These are phyloP conservation scores for Chernovozyma aurita DNA, from an alignment of 1,139 yeast genomes.

Conservation along the genomic window DNA sequence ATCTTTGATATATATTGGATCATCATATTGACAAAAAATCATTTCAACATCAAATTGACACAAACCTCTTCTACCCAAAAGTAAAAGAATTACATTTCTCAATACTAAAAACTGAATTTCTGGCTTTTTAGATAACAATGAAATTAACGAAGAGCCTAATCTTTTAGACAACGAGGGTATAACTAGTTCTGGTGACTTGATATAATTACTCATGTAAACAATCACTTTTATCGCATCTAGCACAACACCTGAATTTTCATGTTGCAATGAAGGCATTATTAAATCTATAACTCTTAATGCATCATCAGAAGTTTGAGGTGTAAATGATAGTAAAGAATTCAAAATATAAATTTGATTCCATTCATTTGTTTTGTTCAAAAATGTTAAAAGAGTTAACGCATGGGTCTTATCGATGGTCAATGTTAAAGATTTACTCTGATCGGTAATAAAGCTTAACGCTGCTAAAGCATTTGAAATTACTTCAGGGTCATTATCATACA, in stretches of 20 bases:
- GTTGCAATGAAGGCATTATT: constrained; percentile 72
- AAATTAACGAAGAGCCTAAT: constrained; percentile 67
- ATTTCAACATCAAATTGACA: constrained; percentile 65
- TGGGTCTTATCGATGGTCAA: constrained; percentile 55
- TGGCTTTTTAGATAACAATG: constrained; percentile 71
- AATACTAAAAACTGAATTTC: constrained; percentile 82
- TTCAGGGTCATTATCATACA: constrained; percentile 53
- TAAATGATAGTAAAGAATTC: constrained; percentile 62
- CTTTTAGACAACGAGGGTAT: constrained; percentile 53
- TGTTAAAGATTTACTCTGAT: constrained; percentile 43
- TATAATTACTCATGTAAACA: constrained; percentile 69
- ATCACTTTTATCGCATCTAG: constrained; percentile 71
- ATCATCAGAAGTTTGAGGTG: constrained; percentile 64
- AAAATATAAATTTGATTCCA: constrained; percentile 79
- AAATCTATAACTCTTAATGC: constrained; percentile 65
- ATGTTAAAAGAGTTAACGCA: constrained; percentile 47
- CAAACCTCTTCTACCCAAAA: constrained; percentile 63
- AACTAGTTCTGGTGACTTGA: constrained; percentile 38
- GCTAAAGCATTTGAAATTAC: constrained; percentile 76
- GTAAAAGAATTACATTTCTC: constrained; percentile 71
- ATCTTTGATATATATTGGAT: constrained; percentile 84
- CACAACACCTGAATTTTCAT: constrained; percentile 79
- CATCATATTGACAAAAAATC: constrained; percentile 80
- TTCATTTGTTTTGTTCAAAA: constrained; percentile 58
- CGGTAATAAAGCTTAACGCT: constrained; percentile 63